Evolutionary conservation across 805 yeast genomes (phyloP).

Genomic region (Saccharomyces mikatae): DNA sequence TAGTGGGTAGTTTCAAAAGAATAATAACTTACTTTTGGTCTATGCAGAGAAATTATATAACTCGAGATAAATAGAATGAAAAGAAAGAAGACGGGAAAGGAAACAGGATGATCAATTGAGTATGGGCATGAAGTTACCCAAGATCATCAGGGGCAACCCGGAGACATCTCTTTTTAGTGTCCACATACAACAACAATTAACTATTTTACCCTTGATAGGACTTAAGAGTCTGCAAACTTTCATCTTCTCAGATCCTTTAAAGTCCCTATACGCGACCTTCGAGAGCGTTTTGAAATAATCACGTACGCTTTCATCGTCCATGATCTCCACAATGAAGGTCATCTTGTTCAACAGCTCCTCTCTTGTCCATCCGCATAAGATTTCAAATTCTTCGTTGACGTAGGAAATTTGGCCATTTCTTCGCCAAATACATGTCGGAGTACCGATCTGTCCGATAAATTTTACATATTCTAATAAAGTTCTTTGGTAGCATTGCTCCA

Average conservation of each 20-base stretch:
- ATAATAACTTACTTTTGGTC: neutral
- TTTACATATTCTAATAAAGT: slow-evolving; percentile 83
- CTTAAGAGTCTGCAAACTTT: slow-evolving; percentile 74
- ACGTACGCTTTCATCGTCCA: slow-evolving; percentile 81
- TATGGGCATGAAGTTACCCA: slow-evolving; percentile 87
- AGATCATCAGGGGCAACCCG: slow-evolving; percentile 94
- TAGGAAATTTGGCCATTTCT: slow-evolving; percentile 92
- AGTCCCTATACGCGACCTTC: slow-evolving; percentile 83
- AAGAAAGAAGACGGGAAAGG: slow-evolving; percentile 21
- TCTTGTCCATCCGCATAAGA: slow-evolving; percentile 82
- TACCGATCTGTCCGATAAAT: slow-evolving; percentile 75
- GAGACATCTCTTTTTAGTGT: slow-evolving; percentile 90
- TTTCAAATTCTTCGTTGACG: slow-evolving; percentile 88
- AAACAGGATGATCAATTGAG: neutral
- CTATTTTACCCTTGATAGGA: slow-evolving; percentile 38
- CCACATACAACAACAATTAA: slow-evolving; percentile 82
- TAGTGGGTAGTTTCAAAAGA: neutral
- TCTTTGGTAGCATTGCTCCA: slow-evolving; percentile 94
- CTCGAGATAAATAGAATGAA: neutral
- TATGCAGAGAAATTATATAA: neutral
- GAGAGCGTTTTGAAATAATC: slow-evolving; percentile 83
- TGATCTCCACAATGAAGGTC: slow-evolving; percentile 67
- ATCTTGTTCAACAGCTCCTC: slow-evolving; percentile 58
- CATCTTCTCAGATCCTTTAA: slow-evolving; percentile 82
- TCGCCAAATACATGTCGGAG: slow-evolving; percentile 94